Conservation (phyloP, 208 protist species). For the Trypanosoma brucei region DNA sequence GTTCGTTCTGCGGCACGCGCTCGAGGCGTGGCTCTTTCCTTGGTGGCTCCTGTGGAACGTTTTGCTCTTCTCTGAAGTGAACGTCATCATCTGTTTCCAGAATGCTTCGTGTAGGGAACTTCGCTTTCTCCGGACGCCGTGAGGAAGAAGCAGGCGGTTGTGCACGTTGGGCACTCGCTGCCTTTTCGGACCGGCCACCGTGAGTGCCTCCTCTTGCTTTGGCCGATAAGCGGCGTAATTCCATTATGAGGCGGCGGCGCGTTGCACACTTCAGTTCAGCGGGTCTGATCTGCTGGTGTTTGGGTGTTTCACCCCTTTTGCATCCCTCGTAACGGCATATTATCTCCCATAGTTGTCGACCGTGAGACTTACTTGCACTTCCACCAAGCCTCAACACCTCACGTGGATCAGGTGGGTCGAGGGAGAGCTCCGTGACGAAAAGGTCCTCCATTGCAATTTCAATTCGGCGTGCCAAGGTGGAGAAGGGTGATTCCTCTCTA, state of each 20-base stretch:
- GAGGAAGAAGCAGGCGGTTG: slow-evolving; percentile 12
- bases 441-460: slow-evolving; percentile 79
- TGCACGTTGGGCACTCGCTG: background rate
- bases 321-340: slow-evolving; percentile 56
- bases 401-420: slow-evolving; percentile 31
- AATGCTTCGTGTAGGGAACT: slow-evolving; percentile 21
- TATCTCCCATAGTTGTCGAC: slow-evolving; percentile 32
- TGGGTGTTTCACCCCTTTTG: slow-evolving; percentile 13
- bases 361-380: slow-evolving; percentile 24
- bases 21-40: slow-evolving; percentile 39
- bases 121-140: slow-evolving; percentile 18
- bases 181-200: background rate
- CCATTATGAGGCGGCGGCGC: slow-evolving; percentile 55
- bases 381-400: slow-evolving; percentile 38
- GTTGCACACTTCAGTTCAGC: slow-evolving; percentile 53
- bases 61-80: slow-evolving; percentile 37
- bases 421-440: slow-evolving; percentile 65
- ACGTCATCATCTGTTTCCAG: slow-evolving; percentile 41
- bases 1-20: slow-evolving; percentile 77
- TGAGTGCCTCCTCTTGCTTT: slow-evolving; percentile 8
- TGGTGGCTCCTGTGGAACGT: slow-evolving; percentile 5
- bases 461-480: slow-evolving; percentile 39
- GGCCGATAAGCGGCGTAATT: slow-evolving; percentile 18
- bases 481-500: slow-evolving; percentile 34
- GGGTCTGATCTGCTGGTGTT: slow-evolving; percentile 36